Evolutionary conservation across 2,329 filamentous ascomycete species (phyloP), one percentile per base, ranked within the genome.

Genomic region (Pyrenophora graminea): DNA sequence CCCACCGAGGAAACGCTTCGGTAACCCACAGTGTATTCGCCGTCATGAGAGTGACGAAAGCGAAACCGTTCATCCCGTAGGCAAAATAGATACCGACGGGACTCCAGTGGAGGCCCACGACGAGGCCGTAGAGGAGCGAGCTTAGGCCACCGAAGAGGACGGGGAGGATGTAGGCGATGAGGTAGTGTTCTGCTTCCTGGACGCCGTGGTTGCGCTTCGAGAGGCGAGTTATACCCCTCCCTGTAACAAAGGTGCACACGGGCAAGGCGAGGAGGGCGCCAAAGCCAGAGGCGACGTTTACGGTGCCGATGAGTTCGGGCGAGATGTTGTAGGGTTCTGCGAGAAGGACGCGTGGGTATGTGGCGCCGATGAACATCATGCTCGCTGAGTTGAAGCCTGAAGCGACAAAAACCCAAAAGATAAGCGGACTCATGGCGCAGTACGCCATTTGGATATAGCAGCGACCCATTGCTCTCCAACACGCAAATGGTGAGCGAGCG

Each of bases 1-100:
- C 68, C 66, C 68, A 71, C 8, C 66, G 58, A 1, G 68, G 68
- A 15, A 71, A 71, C 0, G 65, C 68, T 37, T 71, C 68, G 1
- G 66, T 66, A 2, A 70, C 63, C 68, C 68, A 71, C 34, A 70
- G 49, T 1, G 60, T 69, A 19, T 59, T 69, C 2, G 49, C 53
- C 5, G 67, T 66, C n/a, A 56, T 49, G 2, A 71, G 13, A 1
- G 64, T 55, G 2, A 62, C 55, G 15, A 53, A 67, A 1, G 64
- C 64, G 27, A 70, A 65, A 6, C 65, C 65, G 21, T 68, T 69
- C 3, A 68, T 53, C 0, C 67, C 66, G 13, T 68, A 70, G 0
- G 68, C 55, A 4, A 70, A 7, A 37, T 62, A 70, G n/a, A 59
- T 64, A 7, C 54, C 15, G 4, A 18, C 21, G 2, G 53, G 53